Percentiles rank a stretch among this genome's conserved stretches.
phyloP scores from a whole-genome alignment of 148 eudicot genomes.

The Vaccinium corymbosum region DNA sequence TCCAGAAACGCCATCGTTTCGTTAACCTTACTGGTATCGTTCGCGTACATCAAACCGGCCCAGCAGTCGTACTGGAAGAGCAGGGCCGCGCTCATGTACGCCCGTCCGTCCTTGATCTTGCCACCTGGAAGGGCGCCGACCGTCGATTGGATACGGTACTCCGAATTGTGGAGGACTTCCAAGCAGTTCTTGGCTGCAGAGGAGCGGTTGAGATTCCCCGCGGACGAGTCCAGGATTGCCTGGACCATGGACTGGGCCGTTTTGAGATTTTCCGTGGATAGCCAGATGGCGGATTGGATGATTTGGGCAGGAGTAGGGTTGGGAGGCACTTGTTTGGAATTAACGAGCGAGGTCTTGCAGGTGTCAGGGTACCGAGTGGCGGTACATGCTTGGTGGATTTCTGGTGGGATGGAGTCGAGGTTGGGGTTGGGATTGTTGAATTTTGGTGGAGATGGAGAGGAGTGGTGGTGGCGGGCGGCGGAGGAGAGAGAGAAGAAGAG shows the following conservation, averaged over 20 bases:
- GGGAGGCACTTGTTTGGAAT: slow-evolving; percentile 21
- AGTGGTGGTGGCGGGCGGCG: slow-evolving; percentile 21
- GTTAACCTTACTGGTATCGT: slow-evolving; percentile 40
- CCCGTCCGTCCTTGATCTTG: slow-evolving; percentile 54
- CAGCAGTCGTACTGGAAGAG: slow-evolving; percentile 77
- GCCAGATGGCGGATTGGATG: slow-evolving; percentile 42
- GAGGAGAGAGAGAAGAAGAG: slow-evolving; percentile 34
- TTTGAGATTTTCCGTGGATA: slow-evolving; percentile 38
- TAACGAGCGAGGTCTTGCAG: slow-evolving; percentile 35
- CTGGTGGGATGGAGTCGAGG: neutral
- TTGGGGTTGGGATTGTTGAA: neutral
- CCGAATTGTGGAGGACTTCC: slow-evolving; percentile 41
- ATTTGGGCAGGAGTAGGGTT: slow-evolving; percentile 28
- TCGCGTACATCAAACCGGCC: slow-evolving; percentile 71
- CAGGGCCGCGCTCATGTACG: slow-evolving; percentile 61
- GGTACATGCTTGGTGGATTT: slow-evolving; percentile 49
- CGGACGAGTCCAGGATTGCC: slow-evolving; percentile 41
- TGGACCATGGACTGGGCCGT: slow-evolving; percentile 47
- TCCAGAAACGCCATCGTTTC: slow-evolving; percentile 55
- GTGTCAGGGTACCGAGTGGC: slow-evolving; percentile 54
- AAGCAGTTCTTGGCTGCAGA: slow-evolving; percentile 51
- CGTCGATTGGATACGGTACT: slow-evolving; percentile 27
- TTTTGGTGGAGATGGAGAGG: neutral
- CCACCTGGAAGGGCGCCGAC: slow-evolving; percentile 30
- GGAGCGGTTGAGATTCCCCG: slow-evolving; percentile 52